Base-by-base conservation (phyloP, 805 yeast genomes). In the Debaryomyces maramus region DNA sequence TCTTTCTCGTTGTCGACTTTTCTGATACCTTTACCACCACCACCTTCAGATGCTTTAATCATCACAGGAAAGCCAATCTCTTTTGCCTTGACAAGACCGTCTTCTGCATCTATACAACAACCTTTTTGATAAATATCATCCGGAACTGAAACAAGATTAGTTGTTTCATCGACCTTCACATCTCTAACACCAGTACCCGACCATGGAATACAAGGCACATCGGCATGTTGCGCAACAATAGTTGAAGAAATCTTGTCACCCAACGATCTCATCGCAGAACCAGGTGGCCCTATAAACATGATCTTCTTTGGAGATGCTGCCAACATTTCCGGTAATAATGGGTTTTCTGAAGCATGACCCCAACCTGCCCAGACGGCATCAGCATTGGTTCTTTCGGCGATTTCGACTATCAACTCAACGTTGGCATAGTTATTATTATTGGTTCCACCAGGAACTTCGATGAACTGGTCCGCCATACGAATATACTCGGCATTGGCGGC, bases 291-390 rank as follows among this genome's bases (percentile, higher is more conserved):
- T 63, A 93, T 93, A 59, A 93, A 93, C 40, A 93, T 76, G 55
- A 95, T 85, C 58, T 78, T 86, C 65, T 88, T 85, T 45, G 90
- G 88, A 14, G 97, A 88, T n/a, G 84, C 83, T 11, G 98, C 97
- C 62, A 93, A 76, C 65, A 78, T 81, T 67, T 93, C 99, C 20
- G 99, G 99, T 50, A 93, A 78, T 34, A 72, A 64, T 19, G 99
- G 99, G 70, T 95, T 91, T 72, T 93, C 99, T n/a, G 97, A 88
- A 20, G 99, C 99, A 63, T 95, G 99, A 56, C 99, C 99, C 99
- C 99, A 93, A 56, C 99, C 99, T 24, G 99, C 99, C 99, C 99
- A 93, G 43, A 93, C 99, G 18, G 99, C 99, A 63, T 93, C 96
- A 41, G 87, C 97, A 50, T 88, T 80, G 32, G 95, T 85, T 72